These are phyloP conservation scores for Pseudomonodictys pantanalensis DNA, from an alignment of 495 filamentous ascomycete species.

Conservation along the genomic window DNA sequence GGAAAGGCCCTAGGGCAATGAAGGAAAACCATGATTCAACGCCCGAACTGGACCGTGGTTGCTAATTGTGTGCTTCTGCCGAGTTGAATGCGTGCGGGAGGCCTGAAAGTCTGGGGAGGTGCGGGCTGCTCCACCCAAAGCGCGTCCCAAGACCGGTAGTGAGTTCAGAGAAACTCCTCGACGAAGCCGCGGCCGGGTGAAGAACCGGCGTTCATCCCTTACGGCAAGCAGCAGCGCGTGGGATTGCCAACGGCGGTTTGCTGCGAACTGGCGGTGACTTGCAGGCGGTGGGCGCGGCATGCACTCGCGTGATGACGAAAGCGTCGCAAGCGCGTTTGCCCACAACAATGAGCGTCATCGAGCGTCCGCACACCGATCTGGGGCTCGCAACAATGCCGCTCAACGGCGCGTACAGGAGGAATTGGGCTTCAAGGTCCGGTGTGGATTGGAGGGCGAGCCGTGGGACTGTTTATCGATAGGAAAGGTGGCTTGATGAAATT, in stretches of 20 bases:
- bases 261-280: constrained; percentile 20
- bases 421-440: background rate
- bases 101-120: no score
- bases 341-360: background rate
- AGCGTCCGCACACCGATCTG: background rate
- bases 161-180: no score
- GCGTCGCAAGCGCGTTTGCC: constrained; percentile 1
- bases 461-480: background rate
- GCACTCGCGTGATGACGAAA: background rate
- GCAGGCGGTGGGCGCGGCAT: background rate
- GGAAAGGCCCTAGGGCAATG: no score
- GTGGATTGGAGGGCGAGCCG: background rate
- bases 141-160: no score
- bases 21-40: no score
- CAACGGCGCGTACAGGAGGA: background rate
- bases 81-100: no score
- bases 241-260: constrained; percentile 1
- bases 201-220: background rate
- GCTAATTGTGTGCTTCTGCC: no score
- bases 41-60: no score
- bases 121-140: background rate
- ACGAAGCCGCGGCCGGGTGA: background rate
- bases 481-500: background rate
- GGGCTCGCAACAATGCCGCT: background rate
- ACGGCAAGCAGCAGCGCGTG: background rate